Percentiles rank a stretch among this genome's conserved stretches.
Conservation (phyloP, 208 protist genomes). For the Herpetomonas tarakana region DNA sequence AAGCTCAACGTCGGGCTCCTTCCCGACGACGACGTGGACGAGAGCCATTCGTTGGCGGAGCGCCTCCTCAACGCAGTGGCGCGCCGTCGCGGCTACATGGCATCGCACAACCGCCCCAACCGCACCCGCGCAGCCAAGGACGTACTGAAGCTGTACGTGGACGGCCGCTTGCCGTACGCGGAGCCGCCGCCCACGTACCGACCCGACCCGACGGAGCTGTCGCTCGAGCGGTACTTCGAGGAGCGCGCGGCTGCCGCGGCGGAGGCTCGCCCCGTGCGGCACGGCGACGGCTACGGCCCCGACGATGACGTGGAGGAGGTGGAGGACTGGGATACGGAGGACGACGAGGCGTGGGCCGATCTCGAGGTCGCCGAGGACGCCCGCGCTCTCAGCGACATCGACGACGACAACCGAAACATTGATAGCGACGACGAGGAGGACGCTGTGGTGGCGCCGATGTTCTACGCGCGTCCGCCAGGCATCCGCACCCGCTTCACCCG, state of each 20-base stretch:
- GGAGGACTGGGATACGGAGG: slow-evolving; percentile 55
- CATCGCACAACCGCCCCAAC: slow-evolving; percentile 94
- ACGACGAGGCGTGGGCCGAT: slow-evolving; percentile 70
- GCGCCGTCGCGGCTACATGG: slow-evolving; percentile 93
- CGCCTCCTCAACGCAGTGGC: slow-evolving; percentile 79
- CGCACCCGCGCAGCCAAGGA: slow-evolving; percentile 87
- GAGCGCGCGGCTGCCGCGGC: slow-evolving; percentile 8
- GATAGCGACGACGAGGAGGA: slow-evolving; percentile 27
- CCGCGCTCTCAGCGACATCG: slow-evolving; percentile 41
- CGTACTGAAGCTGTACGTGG: slow-evolving; percentile 96
- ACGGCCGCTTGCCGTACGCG: slow-evolving; percentile 76
- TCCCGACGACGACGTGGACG: slow-evolving; percentile 64
- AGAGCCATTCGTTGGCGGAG: slow-evolving; percentile 58
- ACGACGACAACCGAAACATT: slow-evolving; percentile 28
- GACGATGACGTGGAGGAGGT: slow-evolving; percentile 33
- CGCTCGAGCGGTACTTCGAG: slow-evolving; percentile 20
- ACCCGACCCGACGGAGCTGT: slow-evolving; percentile 24
- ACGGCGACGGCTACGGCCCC: neutral
- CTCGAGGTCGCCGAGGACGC: slow-evolving; percentile 43
- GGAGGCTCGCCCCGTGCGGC: neutral
- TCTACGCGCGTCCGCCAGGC: slow-evolving; percentile 59
- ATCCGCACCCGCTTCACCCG: slow-evolving; percentile 42
- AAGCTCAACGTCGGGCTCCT: slow-evolving; percentile 60
- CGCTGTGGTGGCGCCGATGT: slow-evolving; percentile 42
- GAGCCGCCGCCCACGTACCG: slow-evolving; percentile 77